phyloP scores from a whole-genome alignment of 495 filamentous ascomycete species.

The Mytilinidion resinicola region DNA sequence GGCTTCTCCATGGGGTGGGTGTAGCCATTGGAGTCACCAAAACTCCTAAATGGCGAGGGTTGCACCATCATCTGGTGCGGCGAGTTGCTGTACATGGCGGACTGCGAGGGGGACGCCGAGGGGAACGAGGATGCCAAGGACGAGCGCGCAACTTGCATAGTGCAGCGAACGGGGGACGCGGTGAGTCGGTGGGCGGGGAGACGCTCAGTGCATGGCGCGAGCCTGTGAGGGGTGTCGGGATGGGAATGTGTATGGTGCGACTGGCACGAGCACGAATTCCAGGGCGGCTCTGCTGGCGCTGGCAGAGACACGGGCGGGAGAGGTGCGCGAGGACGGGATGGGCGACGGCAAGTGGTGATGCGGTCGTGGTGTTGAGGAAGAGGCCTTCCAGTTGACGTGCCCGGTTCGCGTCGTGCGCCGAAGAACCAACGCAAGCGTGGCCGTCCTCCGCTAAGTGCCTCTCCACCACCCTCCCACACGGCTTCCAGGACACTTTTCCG shows the following conservation, averaged over 20 bases:
- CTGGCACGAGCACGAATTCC: background rate
- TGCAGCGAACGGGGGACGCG: slow-evolving; percentile 6
- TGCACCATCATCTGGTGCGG: slow-evolving; percentile 20
- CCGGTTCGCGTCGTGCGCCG: no score
- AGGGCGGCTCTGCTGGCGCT: background rate
- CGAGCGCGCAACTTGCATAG: slow-evolving; percentile 27
- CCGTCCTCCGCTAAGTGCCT: no score
- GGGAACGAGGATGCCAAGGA: slow-evolving; percentile 26
- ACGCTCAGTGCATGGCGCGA: background rate
- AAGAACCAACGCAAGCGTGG: no score
- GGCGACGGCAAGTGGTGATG: background rate
- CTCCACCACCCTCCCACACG: no score
- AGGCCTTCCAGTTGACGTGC: no score
- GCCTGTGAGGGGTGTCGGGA: background rate
- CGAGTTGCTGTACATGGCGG: slow-evolving; percentile 24
- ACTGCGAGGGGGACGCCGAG: slow-evolving; percentile 19
- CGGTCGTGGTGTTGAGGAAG: background rate
- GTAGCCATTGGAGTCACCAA: slow-evolving; percentile 47
- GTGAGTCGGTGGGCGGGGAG: background rate
- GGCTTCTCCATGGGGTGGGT: slow-evolving; percentile 53
- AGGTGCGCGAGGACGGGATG: background rate
- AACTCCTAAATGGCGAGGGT: slow-evolving; percentile 30
- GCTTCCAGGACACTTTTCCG: no score
- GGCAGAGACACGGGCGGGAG: background rate
- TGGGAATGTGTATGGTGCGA: background rate